Evolutionary conservation across 106 monocot genomes (phyloP), one percentile per base, ranked within the genome.

Genomic region (Ottelia alismoides): DNA sequence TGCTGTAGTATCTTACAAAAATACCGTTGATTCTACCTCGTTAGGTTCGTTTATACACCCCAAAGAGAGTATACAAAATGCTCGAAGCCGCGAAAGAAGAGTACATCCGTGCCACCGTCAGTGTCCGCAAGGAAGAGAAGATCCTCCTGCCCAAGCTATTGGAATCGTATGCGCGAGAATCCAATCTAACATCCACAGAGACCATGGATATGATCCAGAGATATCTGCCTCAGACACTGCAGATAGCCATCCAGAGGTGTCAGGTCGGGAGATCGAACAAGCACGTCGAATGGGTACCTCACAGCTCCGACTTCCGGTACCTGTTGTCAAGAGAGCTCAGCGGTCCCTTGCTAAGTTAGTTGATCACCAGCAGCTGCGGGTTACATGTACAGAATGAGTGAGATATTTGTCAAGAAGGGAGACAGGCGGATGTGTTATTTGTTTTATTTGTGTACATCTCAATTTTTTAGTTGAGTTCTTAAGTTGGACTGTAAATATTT

Each of bases 11-110:
- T 27, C 26, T 18, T 2, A 28, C 12, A 28, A 27, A 53, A 16
- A 53, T n/a, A n/a, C n/a, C n/a, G n/a, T 22, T 28, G 9, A 14
- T 30, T 25, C 25, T 24, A 25, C 17, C 0, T 24, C 40, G 11
- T 28, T 32, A 70, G 70, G 70, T 70, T 5, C 70, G 70, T 19
- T 16, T 70, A 31, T 70, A 70, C 61, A 61, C 62, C 11, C 31
- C 61, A 11, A 62, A 70, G 45, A 62, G 43, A 47, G 52, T 70
- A 16, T 30, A 28, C 11, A 45, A 53, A 31, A 53, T 62, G 31
- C 70, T 70, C 3, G 62, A 70, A 28, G 35, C 30, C n/a, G 53
- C 62, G 2, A 70, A 62, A 27, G 55, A 55, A 54, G 70, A 70
- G 46, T 70, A 70, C 55, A 54, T 70, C 1, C 52, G 55, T 20